Evolutionary conservation across 2,329 filamentous ascomycete species (phyloP), one percentile per base, ranked within the genome.

Genomic region (Atkinsonella texensis): DNA sequence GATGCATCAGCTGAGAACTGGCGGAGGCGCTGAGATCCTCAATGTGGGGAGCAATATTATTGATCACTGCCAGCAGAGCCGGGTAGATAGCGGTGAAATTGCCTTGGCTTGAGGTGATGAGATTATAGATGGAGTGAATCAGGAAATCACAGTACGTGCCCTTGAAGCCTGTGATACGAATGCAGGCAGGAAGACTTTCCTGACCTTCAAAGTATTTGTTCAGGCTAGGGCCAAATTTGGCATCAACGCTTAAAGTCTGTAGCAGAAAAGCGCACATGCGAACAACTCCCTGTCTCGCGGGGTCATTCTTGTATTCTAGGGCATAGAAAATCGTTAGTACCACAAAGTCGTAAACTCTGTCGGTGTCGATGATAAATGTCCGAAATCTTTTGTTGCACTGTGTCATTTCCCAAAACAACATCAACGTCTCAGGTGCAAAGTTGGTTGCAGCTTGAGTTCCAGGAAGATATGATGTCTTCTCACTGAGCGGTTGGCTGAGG

Each of bases 341-440:
- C 49, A 96, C 77, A 67, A 97, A 96, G 65, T 98, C 93, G 62
- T 96, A 88, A 0, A 87, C 88, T 50, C 91, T 78, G 63, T 93
- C 89, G 0, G 93, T 97, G 60, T 98, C 93, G 56, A 97, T 91
- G 61, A 98, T 93, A 68, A 96, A 98, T 1, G 89, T 89, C 33
- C 93, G 80, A 70, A 98, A 98, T 53, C 91, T 80, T 70, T 95
- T 97, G 70, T 98, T 98, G 76, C 91, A 96, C 68, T 98, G 93
- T 4, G 93, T 81, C 39, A 89, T 82, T 71, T 98, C 93, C 93
- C 93, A 98, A 64, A 97, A 96, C 2, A 98, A 76, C 79, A 96
- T 93, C 51, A 97, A 83, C 72, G 94, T 94, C 68, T 98, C 93
- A 1, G 93, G 90, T 0, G 90, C 89, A 76, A 91, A 95, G 62